A percentile compares a stretch with the other conserved stretches of the same genome.
Evolutionary conservation across 2,329 filamentous ascomycete genomes (phyloP).

Genomic region (Arthrobotrys pseudoclavata): DNA sequence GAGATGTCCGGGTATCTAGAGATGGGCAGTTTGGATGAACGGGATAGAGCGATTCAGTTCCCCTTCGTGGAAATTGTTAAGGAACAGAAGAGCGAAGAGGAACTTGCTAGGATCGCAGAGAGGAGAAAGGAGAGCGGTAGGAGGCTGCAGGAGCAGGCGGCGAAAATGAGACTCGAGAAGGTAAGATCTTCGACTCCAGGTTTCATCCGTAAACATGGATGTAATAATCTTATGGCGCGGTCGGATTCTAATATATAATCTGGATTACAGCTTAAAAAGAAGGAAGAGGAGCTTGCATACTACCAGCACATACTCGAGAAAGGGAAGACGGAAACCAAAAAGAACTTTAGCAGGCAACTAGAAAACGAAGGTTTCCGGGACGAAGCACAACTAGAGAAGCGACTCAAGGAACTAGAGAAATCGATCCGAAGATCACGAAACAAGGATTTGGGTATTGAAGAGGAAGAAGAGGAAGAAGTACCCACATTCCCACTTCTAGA

Average conservation of each 20-base stretch:
- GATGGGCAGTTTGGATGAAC: constrained; percentile 90
- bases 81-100: constrained; percentile 92
- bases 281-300: constrained; percentile 95
- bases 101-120: constrained; percentile 89
- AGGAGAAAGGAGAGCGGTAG: constrained; percentile 94
- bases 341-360: constrained; percentile 86
- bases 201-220: background rate
- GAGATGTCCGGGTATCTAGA: constrained; percentile 85
- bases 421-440: constrained; percentile 90
- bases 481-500: constrained; percentile 91
- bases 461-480: constrained; percentile 80
- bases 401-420: constrained; percentile 89
- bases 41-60: constrained; percentile 90
- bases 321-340: constrained; percentile 84
- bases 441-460: constrained; percentile 87
- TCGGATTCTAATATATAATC: constrained; percentile 19
- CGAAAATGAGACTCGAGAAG: constrained; percentile 96
- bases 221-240: background rate
- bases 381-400: constrained; percentile 84
- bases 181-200: constrained; percentile 16
- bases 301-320: constrained; percentile 85
- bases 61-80: constrained; percentile 93
- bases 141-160: constrained; percentile 92
- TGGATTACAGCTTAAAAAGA: constrained; percentile 77
- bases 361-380: constrained; percentile 94